These are phyloP conservation scores for Ocimum tenuiflorum DNA, from an alignment of 257 asterid genomes.

Conservation along the genomic window DNA sequence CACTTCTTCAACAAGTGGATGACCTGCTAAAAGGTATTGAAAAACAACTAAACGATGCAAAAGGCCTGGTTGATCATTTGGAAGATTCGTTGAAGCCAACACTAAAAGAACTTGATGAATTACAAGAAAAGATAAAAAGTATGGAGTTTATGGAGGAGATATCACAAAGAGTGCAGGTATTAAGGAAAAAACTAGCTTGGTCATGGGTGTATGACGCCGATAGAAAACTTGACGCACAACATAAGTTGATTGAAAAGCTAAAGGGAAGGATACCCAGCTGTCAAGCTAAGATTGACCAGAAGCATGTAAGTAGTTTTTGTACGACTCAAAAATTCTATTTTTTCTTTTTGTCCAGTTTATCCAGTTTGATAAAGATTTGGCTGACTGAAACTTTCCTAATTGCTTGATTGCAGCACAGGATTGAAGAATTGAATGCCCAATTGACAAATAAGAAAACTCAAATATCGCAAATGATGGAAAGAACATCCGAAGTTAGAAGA, in stretches of 20 bases:
- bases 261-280: slow-evolving; percentile 58
- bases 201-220: slow-evolving; percentile 76
- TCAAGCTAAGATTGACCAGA: slow-evolving; percentile 58
- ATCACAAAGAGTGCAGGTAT: slow-evolving; percentile 48
- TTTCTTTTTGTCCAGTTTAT: background rate
- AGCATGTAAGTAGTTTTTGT: slow-evolving; percentile 40
- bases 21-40: slow-evolving; percentile 64
- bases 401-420: slow-evolving; percentile 49
- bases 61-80: slow-evolving; percentile 56
- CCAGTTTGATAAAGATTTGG: slow-evolving; percentile 13
- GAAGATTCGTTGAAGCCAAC: slow-evolving; percentile 66
- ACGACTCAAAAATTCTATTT: background rate
- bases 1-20: slow-evolving; percentile 87
- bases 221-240: slow-evolving; percentile 46
- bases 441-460: slow-evolving; percentile 52
- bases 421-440: slow-evolving; percentile 47
- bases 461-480: slow-evolving; percentile 52
- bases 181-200: slow-evolving; percentile 90
- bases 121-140: slow-evolving; percentile 70
- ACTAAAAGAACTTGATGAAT: slow-evolving; percentile 67
- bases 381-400: slow-evolving; percentile 17
- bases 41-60: slow-evolving; percentile 50
- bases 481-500: slow-evolving; percentile 65
- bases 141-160: slow-evolving; percentile 85
- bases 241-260: slow-evolving; percentile 44